Evolutionary conservation across 163 green algal species (phyloP).

Genomic region (Prototheca wickerhamii): DNA sequence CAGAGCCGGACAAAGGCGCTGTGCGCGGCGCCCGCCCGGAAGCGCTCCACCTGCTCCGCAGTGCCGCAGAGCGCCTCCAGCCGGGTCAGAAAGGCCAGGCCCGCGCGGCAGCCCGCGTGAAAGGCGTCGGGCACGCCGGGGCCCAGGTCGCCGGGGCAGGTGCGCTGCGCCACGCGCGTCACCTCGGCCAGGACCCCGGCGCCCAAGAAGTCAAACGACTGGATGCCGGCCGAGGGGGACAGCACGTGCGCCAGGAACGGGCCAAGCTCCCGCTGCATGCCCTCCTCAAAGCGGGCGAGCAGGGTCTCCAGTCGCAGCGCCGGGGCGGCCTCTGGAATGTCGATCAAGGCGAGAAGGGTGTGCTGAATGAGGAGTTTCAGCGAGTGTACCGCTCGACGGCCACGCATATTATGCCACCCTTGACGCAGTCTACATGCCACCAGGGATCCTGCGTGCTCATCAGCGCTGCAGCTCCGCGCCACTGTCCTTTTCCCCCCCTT

Average conservation of each 20-base stretch:
- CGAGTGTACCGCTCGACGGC: too few species aligned
- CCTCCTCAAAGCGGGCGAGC: conserved; percentile 26
- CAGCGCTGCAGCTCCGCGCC: too few species aligned
- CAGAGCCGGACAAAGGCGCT: conserved; percentile 64
- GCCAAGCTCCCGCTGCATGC: conserved; percentile 17
- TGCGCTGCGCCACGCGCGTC: conserved; percentile 36
- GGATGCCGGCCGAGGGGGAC: conserved; percentile 12
- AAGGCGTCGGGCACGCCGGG: conserved; percentile 74
- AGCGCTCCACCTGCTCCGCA: conserved; percentile 32
- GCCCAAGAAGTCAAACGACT: conserved; percentile 72
- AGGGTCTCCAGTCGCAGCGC: too few species aligned
- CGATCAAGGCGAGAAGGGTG: too few species aligned
- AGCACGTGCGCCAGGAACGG: conserved; percentile 44
- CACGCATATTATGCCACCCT: too few species aligned
- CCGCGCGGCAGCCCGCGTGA: conserved; percentile 71
- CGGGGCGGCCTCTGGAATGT: too few species aligned
- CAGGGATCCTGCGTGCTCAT: too few species aligned
- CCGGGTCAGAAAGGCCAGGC: conserved; percentile 49
- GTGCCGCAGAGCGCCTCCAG: conserved; percentile 54
- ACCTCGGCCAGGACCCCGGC: conserved; percentile 71
- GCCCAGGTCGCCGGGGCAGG: conserved; percentile 59
- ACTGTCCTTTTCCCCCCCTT: too few species aligned
- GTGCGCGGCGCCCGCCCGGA: conserved; percentile 43
- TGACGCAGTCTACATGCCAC: too few species aligned
- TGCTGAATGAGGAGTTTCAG: too few species aligned